Evolutionary conservation across 306 rosid genomes (phyloP).

Genomic region (Casuarina equisetifolia): DNA sequence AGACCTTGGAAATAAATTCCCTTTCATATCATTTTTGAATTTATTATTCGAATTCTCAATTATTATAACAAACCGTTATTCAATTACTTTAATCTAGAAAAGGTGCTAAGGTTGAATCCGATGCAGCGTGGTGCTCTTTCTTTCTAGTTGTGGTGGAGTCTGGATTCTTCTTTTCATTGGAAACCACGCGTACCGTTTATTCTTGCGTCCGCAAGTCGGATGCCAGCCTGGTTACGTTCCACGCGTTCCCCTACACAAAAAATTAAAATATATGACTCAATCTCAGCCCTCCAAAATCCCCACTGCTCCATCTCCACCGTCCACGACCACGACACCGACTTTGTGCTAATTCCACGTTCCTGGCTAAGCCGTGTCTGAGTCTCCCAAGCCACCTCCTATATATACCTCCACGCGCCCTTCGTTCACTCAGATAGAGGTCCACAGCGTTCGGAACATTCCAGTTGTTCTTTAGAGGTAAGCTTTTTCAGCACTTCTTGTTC

Average conservation of each 20-base stretch:
- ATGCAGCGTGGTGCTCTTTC: not conserved
- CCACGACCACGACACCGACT: not conserved
- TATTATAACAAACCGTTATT: no score
- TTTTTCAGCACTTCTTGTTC: not conserved
- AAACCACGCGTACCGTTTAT: not conserved
- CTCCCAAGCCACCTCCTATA: not conserved
- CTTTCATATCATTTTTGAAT: no score
- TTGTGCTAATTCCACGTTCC: slow-evolving; percentile 16
- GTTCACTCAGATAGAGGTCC: not conserved
- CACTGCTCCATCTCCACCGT: slow-evolving; percentile 7
- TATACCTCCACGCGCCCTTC: not conserved
- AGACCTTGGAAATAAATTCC: no score
- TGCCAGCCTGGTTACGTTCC: slow-evolving; percentile 28
- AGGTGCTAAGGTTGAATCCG: not conserved
- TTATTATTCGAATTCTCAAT: no score
- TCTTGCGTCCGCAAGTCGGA: not conserved
- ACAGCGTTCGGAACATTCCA: no score
- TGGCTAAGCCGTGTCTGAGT: not conserved
- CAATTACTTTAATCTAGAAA: no score
- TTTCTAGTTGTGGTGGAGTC: not conserved
- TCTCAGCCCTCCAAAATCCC: slow-evolving; percentile 15
- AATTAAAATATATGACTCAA: not conserved
- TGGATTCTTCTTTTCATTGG: not conserved
- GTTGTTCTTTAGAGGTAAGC: not conserved
- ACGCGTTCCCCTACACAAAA: slow-evolving; percentile 18